Evolutionary conservation across 345 rosid genomes (phyloP).

Genomic region (Murraya koenigii): DNA sequence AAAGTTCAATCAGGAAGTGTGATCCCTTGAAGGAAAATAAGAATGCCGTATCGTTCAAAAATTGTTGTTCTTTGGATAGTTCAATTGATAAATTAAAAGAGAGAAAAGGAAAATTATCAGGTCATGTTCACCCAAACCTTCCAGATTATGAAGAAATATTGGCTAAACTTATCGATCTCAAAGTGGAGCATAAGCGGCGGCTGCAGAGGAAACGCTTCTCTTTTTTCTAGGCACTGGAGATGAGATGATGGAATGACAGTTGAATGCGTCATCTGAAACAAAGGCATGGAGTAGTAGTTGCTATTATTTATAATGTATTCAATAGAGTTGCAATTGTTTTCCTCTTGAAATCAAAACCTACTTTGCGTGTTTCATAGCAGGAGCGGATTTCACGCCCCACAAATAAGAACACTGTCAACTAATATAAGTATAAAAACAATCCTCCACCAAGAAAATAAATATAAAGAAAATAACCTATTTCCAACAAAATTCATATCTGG

Average conservation of each 20-base stretch:
- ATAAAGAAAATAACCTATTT: neutral
- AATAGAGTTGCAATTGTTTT: neutral
- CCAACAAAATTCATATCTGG: neutral
- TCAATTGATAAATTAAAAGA: neutral
- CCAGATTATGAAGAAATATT: conserved; percentile 18
- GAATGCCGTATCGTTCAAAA: neutral
- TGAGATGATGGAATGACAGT: neutral
- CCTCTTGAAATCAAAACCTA: too few species aligned
- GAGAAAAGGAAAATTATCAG: neutral
- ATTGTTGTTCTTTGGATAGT: neutral
- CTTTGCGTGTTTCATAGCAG: too few species aligned
- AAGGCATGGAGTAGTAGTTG: neutral
- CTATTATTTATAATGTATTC: neutral
- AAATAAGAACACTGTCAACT: neutral
- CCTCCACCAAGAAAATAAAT: neutral
- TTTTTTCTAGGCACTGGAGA: neutral
- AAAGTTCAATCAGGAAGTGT: neutral
- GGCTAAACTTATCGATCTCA: conserved; percentile 5
- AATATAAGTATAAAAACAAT: neutral
- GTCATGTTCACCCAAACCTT: conserved; percentile 26
- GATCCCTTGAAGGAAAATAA: neutral
- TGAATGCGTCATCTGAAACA: neutral
- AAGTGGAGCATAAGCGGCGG: conserved; percentile 5
- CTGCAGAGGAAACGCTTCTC: neutral
- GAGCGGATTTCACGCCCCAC: too few species aligned